A percentile compares a stretch with the other conserved stretches of the same genome.
phyloP scores from a whole-genome alignment of 2,329 filamentous ascomycete species.

The Cyphellophora europaea region DNA sequence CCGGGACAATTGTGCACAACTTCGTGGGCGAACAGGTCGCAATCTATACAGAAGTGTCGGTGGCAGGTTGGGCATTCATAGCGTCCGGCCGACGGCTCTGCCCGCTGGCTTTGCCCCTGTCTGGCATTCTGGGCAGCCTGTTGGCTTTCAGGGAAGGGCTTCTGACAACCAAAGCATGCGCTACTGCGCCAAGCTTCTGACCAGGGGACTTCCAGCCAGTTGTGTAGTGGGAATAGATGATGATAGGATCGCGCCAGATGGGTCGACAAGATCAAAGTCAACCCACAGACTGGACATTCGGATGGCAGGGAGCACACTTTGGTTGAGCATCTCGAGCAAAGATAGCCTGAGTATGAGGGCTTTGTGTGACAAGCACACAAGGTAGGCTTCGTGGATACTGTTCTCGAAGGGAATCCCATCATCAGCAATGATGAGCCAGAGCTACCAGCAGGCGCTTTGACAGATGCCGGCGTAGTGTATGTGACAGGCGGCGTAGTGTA shows the following conservation, averaged over 20 bases:
- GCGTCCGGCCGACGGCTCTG: conserved; percentile 29
- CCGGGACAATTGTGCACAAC: conserved; percentile 93
- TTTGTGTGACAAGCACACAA: conserved; percentile 88
- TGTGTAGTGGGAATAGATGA: conserved; percentile 79
- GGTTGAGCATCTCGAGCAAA: conserved; percentile 76
- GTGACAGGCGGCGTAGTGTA: conserved; percentile 84
- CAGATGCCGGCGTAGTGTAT: conserved; percentile 34
- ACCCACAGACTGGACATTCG: conserved; percentile 81
- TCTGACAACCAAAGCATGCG: conserved; percentile 71
- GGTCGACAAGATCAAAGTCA: conserved; percentile 89
- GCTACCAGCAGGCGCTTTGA: conserved; percentile 31
- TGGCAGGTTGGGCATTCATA: conserved; percentile 84
- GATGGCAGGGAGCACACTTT: conserved; percentile 86
- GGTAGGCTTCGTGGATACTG: conserved; percentile 60
- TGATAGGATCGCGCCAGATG: conserved; percentile 90
- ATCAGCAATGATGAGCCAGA: conserved; percentile 59
- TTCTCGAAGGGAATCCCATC: conserved; percentile 95
- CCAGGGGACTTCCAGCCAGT: conserved; percentile 90
- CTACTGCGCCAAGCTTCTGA: conserved; percentile 50
- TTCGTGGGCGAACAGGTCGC: conserved; percentile 91
- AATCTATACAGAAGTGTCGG: conserved; percentile 95
- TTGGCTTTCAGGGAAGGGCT: conserved; percentile 53
- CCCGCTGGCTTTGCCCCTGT: conserved; percentile 22
- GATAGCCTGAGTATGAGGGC: conserved; percentile 73
- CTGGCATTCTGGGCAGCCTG: conserved; percentile 20